These are phyloP conservation scores for Cutaneotrichosporon sp. DNA, from an alignment of 1,284 basidiomycete species.

Conservation along the genomic window DNA sequence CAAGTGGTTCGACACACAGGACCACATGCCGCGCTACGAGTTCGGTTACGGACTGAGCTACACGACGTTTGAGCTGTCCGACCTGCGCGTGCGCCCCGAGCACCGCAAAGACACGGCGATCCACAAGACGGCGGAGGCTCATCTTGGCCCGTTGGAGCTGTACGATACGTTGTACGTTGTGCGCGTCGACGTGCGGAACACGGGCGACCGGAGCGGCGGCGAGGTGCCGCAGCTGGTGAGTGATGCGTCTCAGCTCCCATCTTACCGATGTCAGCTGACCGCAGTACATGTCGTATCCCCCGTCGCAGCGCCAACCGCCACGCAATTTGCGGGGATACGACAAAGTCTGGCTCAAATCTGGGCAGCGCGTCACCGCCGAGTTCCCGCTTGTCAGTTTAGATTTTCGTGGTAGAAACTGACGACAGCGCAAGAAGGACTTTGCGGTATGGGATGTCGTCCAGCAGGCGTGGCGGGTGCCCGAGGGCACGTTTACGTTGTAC, in stretches of 20 bases:
- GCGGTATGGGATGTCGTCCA: slow-evolving; percentile 51
- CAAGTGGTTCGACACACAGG: slow-evolving; percentile 54
- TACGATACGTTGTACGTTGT: slow-evolving; percentile 51
- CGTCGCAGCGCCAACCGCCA: slow-evolving; percentile 47
- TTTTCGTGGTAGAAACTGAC: not conserved
- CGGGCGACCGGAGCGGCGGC: slow-evolving; percentile 48
- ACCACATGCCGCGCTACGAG: slow-evolving; percentile 53
- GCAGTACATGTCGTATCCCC: slow-evolving; percentile 53
- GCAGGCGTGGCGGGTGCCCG: slow-evolving; percentile 51
- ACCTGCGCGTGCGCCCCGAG: slow-evolving; percentile 34
- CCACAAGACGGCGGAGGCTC: slow-evolving; percentile 53
- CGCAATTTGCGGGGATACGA: slow-evolving; percentile 50
- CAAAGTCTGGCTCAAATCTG: slow-evolving; percentile 46
- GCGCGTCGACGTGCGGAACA: slow-evolving; percentile 53
- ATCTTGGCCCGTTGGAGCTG: slow-evolving; percentile 39
- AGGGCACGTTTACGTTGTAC: slow-evolving; percentile 44
- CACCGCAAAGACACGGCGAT: slow-evolving; percentile 41
- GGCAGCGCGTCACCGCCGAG: slow-evolving; percentile 39
- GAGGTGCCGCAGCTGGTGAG: slow-evolving; percentile 56
- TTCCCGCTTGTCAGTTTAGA: slow-evolving; percentile 45
- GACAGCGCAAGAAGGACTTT: slow-evolving; percentile 54
- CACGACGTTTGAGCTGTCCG: slow-evolving; percentile 51
- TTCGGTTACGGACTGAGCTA: slow-evolving; percentile 57
- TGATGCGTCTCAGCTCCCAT: not conserved
- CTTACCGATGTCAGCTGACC: not conserved